Evolutionary conservation across 2,329 filamentous ascomycete species (phyloP), one percentile per base, ranked within the genome.

Genomic region (Paracoccidioides lutzii): DNA sequence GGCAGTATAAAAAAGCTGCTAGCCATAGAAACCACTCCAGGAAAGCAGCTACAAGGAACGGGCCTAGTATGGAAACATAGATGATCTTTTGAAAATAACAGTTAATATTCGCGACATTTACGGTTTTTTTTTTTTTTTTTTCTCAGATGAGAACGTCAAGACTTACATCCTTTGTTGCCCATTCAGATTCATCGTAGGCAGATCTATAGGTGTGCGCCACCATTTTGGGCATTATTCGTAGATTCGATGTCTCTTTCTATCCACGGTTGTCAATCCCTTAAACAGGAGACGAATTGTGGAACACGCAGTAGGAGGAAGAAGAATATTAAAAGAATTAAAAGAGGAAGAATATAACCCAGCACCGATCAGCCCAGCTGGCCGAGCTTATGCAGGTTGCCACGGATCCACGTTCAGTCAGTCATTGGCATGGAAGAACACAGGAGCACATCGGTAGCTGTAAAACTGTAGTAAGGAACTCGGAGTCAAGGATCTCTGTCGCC

Each of bases 1-100:
- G 76, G 67, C 91, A 97, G 72, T 96, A 97, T 59, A 93, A 68
- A 67, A 97, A 97, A 3, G 91, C 90, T n/a, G 86, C 83, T 43
- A 97, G 78, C 89, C 90, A 96, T 12, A 97, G 80, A 58, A 95
- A 83, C 90, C 93, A 97, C 73, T 97, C 91, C 7, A 97, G 76
- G 35, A 90, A 77, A 2, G 91, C 91, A 57, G 87, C 87, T 30
- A 93, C 65, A 83, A 96, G 89, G 52, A 96, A 76, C 5, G 85
- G 71, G 15, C 88, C 88, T 40, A 96, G 80, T 61, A 96, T 85
- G 55, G 83, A 76, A 7, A 90, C 85, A 68, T 94, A 96, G 56
- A 91, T 76, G 63, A 95, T 90, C 88, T 97, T 62, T 37, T 28
- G 10, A 45, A 22, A 37, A 40, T 3, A 61, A 33, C 43, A 55